Evolutionary conservation across 441 rosid species (phyloP).

Genomic region (Euphorbia schlechtendalii): DNA sequence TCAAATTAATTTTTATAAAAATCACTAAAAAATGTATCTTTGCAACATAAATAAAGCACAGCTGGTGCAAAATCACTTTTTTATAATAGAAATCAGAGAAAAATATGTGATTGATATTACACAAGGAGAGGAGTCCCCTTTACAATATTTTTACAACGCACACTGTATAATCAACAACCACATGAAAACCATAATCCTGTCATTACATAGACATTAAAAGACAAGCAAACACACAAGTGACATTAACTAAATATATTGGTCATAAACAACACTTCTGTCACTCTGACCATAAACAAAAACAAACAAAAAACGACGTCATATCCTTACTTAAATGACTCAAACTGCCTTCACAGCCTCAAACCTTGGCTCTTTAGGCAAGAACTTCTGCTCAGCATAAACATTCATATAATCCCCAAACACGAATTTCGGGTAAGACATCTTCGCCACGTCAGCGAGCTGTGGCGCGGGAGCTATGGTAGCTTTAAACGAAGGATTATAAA

Average conservation of each 20-base stretch:
- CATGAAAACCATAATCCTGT: not conserved
- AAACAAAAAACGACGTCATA: not conserved
- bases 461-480: conserved; percentile 74
- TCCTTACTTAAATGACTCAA: conserved; percentile 19
- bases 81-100: no score
- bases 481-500: conserved; percentile 65
- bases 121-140: no score
- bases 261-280: no score
- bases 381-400: conserved; percentile 76
- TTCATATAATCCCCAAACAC: conserved; percentile 89
- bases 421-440: conserved; percentile 56
- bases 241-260: conserved; percentile 9
- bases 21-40: no score
- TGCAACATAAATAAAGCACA: no score
- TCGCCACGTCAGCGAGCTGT: conserved; percentile 30
- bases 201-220: conserved; percentile 12
- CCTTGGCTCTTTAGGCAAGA: conserved; percentile 82
- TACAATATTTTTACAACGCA: no score
- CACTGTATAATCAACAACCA: no score
- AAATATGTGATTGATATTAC: no score
- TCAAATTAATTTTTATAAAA: no score
- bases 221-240: conserved; percentile 19
- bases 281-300: no score
- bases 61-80: no score
- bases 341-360: conserved; percentile 60